phyloP scores from a whole-genome alignment of 768 basidiomycete species.

The Pleurotus djamor region DNA sequence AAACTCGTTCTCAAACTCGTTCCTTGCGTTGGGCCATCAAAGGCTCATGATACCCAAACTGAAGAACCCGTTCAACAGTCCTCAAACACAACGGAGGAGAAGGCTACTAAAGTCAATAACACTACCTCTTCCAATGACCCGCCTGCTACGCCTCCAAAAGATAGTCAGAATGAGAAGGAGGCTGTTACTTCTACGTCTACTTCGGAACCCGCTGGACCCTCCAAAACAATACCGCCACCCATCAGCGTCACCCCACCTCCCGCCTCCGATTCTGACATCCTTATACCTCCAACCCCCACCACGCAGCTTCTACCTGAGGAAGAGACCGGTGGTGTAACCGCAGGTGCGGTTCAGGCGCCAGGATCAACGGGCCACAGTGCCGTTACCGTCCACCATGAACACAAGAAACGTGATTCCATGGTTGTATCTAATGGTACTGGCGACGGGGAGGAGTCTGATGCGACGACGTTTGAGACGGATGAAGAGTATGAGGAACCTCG shows the following conservation, averaged over 20 bases:
- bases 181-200: not conserved
- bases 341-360: constrained; percentile 90
- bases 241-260: constrained; percentile 17
- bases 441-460: constrained; percentile 46
- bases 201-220: not conserved
- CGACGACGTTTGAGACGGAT: constrained; percentile 49
- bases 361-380: constrained; percentile 64
- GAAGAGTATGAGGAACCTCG: constrained; percentile 44
- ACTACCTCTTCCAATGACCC: not conserved
- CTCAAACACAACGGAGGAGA: constrained; percentile 18
- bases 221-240: constrained; percentile 22
- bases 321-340: constrained; percentile 86
- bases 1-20: constrained; percentile 61
- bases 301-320: constrained; percentile 30
- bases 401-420: constrained; percentile 29
- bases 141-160: constrained; percentile 10
- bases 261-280: constrained; percentile 28
- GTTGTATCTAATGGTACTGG: constrained; percentile 27
- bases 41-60: constrained; percentile 40
- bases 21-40: constrained; percentile 61
- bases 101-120: constrained; percentile 20
- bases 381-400: constrained; percentile 8
- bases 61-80: constrained; percentile 27
- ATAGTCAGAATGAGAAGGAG: constrained; percentile 18
- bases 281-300: constrained; percentile 49